Conservation (phyloP, 176 grass and related monocot species). For the Puccinellia tenuiflora region DNA sequence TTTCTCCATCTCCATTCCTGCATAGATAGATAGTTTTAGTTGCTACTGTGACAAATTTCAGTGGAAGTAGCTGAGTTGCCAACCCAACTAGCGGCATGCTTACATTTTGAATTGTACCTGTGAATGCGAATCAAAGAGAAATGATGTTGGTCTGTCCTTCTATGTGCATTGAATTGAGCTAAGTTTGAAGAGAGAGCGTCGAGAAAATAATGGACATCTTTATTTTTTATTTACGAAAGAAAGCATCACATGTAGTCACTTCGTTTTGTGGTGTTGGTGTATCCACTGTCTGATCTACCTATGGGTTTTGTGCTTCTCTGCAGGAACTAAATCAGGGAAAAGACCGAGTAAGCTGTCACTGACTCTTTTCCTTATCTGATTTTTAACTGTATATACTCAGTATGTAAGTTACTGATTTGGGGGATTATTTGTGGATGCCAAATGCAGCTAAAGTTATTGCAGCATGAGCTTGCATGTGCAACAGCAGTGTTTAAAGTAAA, state of each 20-base stretch:
- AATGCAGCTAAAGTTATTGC: constrained; percentile 52
- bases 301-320: constrained; percentile 24
- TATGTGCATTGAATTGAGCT: neutral
- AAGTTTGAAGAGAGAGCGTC: neutral
- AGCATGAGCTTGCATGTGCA: constrained; percentile 57
- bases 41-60: neutral
- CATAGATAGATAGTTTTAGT: neutral
- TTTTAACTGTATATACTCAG: neutral
- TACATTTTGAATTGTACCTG: neutral
- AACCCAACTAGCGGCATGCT: neutral
- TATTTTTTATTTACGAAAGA: neutral
- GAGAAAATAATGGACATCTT: neutral
- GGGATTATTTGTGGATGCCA: constrained; percentile 15
- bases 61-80: neutral
- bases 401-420: constrained; percentile 3
- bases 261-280: neutral
- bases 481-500: constrained; percentile 35
- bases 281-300: constrained; percentile 6
- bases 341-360: constrained; percentile 46
- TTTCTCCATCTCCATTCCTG: neutral
- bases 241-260: neutral
- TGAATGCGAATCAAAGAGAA: neutral
- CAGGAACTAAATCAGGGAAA: constrained; percentile 65
- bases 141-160: neutral
- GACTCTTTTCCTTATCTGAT: neutral